A percentile compares a stretch with the other conserved stretches of the same genome.
Evolutionary conservation across 1,284 basidiomycete genomes (phyloP).

Genomic region (Athelia psychrophila): DNA sequence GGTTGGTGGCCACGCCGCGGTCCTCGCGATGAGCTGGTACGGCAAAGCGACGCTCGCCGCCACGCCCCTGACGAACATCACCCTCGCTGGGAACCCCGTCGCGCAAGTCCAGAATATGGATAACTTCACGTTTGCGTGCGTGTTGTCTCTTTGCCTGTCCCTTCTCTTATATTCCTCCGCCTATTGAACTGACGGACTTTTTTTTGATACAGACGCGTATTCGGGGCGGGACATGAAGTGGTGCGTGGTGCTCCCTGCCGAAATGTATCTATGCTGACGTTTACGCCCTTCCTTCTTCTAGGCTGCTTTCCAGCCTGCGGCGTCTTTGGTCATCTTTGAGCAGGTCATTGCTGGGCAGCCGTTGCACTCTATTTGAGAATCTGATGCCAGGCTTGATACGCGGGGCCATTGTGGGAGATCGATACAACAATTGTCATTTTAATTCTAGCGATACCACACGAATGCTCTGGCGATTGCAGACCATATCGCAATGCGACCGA

Average conservation of each 20-base stretch:
- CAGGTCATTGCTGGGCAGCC: neutral
- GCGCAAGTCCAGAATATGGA: slow-evolving; percentile 62
- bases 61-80: slow-evolving; percentile 57
- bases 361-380: neutral
- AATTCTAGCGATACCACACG: too few species aligned
- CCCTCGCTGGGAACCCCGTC: slow-evolving; percentile 45
- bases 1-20: slow-evolving; percentile 53
- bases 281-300: too few species aligned
- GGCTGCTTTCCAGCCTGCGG: neutral
- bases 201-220: neutral
- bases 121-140: slow-evolving; percentile 39
- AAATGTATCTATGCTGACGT: too few species aligned
- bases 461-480: too few species aligned
- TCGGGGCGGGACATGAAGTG: neutral
- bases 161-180: too few species aligned
- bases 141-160: neutral
- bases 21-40: slow-evolving; percentile 62
- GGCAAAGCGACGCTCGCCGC: slow-evolving; percentile 45
- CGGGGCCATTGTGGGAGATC: too few species aligned
- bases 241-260: too few species aligned
- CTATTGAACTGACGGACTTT: too few species aligned
- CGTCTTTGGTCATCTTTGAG: neutral
- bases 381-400: too few species aligned
- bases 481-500: too few species aligned
- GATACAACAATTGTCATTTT: too few species aligned